Conservation (phyloP, 2,329 filamentous ascomycete species). For the Diaporthe citrichinensis region DNA sequence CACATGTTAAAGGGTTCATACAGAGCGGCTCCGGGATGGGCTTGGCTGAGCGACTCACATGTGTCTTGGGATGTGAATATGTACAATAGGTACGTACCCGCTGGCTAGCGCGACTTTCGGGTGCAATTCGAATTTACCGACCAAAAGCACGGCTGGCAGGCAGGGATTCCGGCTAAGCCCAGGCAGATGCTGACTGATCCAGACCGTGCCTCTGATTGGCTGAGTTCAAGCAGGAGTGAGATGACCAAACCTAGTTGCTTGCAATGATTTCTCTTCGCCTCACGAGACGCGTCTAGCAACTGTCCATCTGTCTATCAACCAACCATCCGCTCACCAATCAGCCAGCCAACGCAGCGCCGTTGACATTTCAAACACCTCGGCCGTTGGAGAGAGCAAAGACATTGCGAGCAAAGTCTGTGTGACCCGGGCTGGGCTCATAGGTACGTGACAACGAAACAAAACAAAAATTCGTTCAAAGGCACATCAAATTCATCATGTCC, state of each 20-base stretch:
- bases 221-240: background rate
- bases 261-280: conserved; percentile 17
- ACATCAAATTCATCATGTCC: conserved; percentile 81
- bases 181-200: background rate
- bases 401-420: conserved; percentile 39
- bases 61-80: background rate
- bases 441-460: conserved; percentile 60
- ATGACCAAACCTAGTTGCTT: conserved; percentile 2
- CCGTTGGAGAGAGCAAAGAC: background rate
- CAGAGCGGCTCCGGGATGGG: background rate
- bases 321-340: background rate
- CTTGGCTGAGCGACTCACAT: conserved; percentile 13
- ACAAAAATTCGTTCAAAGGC: conserved; percentile 47
- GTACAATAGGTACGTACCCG: background rate
- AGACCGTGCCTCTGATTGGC: conserved; percentile 2
- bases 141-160: conserved; percentile 4
- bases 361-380: background rate
- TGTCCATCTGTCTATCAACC: background rate
- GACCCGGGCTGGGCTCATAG: conserved; percentile 59
- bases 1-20: background rate
- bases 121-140: background rate
- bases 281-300: background rate
- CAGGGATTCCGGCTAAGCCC: background rate
- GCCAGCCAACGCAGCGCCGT: background rate
- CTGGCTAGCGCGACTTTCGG: background rate